Base-by-base conservation (phyloP, 1,284 basidiomycete genomes). In the Apiotrichum porosum region DNA sequence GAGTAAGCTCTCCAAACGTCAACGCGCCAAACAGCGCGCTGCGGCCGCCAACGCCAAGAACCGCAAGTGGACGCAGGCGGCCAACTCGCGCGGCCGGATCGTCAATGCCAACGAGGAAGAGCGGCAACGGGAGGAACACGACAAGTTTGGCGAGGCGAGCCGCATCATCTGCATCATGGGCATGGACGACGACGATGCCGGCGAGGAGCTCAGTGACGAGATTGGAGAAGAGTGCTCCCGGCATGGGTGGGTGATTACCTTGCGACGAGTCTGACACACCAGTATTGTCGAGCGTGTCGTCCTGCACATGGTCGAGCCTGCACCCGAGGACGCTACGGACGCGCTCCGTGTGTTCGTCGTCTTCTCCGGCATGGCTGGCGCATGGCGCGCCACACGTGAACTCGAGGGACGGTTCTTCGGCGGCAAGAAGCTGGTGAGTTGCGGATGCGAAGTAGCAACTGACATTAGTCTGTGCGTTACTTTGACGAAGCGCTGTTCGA, bases 341-440 rank as follows among this genome's bases (percentile, higher is more conserved):
- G 81, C 82, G 1, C 83, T 92, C 9, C 81, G 88, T 36, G 83
- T 93, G 38, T 93, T 91, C 67, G 84, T 92, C 8, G 75, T 85
- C 39, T 94, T 92, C 61, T 82, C 82, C 0, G 92, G 92, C 1
- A 85, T 90, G 9, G 91, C 81, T 0, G 93, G 89, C 9, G 93
- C 92, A 3, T 97, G 90, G 88, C 89, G 90, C 69, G 91, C 89
- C 0, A 86, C 91, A 2, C 81, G 86, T 39, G 88, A 91, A 66
- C 79, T 97, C 50, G 89, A 95, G 63, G 91, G 89, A 13, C 78
- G 91, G 38, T 93, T 82, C 66, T 95, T 97, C 65, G 90, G 86
- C 10, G 93, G 93, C 0, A 77, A 85, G 53, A 80, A 80, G 13
- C 87, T 95, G 26, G 79, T 71, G 44, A 65, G 70, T 65, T 9